Evolutionary conservation across 208 protist species (phyloP).

Genomic region (Acanthamoeba rhysodes): DNA sequence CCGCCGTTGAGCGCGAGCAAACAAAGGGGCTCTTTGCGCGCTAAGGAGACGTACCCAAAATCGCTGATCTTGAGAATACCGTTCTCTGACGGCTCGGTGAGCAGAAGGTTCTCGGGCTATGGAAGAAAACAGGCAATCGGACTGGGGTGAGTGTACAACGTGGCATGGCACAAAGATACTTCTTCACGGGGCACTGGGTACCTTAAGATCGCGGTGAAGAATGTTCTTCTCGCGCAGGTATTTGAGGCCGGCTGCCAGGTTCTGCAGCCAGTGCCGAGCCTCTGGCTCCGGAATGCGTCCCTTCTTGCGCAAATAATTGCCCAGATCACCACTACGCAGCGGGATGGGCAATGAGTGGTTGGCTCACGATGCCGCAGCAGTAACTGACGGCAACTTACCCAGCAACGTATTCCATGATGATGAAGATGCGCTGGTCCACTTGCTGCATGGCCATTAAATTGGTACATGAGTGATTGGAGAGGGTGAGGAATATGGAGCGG

Average conservation of each 20-base stretch:
- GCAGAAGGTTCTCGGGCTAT: constrained; percentile 45
- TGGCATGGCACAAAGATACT: background rate
- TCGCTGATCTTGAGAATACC: constrained; percentile 55
- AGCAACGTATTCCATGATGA: constrained; percentile 41
- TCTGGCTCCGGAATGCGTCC: constrained; percentile 7
- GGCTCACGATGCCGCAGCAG: no score
- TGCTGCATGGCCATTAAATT: background rate
- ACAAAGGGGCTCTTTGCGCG: no score
- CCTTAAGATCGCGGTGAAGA: constrained; percentile 62
- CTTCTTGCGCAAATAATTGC: constrained; percentile 41
- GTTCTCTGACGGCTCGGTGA: background rate
- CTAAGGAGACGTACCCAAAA: constrained; percentile 39
- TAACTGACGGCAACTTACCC: background rate
- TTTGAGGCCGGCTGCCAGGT: constrained; percentile 25
- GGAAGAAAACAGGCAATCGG: background rate
- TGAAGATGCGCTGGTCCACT: constrained; percentile 46
- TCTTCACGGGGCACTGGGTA: background rate
- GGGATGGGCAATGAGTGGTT: background rate
- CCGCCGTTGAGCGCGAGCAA: background rate
- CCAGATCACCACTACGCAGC: background rate
- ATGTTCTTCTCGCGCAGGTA: constrained; percentile 61
- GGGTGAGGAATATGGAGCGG: background rate
- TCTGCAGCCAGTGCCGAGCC: constrained; percentile 36
- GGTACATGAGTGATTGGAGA: background rate
- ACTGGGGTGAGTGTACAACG: background rate